Base-by-base conservation (phyloP, 768 basidiomycete species). In the Favolaschia claudopus region DNA sequence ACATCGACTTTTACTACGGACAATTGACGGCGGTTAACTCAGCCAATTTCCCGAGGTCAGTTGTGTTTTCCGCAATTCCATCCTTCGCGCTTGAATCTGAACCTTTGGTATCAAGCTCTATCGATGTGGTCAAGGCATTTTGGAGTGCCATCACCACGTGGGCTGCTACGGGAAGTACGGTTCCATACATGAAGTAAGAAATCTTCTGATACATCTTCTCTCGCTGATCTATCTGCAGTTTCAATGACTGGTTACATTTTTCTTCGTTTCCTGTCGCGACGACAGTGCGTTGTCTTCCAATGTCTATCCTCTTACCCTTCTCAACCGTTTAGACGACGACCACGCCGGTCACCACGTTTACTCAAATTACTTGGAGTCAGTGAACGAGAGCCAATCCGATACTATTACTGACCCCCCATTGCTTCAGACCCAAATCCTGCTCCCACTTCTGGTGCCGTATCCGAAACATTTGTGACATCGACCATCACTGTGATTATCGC, bases 241-340 rank as follows among this genome's bases (percentile, higher is more conserved):
- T 62, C 28, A 45, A 62, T 20, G 60, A 62, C 24, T 62, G 55
- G 47, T 37, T 62, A 15, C 60, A 62, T 56, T 62, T 38, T 32
- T 62, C 60, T 3, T 56, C 60, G 2, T 56, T 29, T 34, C 60
- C 60, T 10, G 33, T 48, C 10, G 15, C 44, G 15, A 43, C 54
- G n/a, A 25, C 42, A 42, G 31, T 29, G 34, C 24, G 38, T 15
- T 39, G 17, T n/a, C 38, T 39, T 9, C 38, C 19, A 10, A 19
- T 39, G n/a, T n/a, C 19, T n/a, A 22, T 20, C 34, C 46, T 25
- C 20, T n/a, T 24, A 15, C 2, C 37, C 17, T 9, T 28, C n/a
- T 22, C 6, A n/a, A 19, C 22, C 19, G 17, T 19, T 10, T 14
- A 55, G 53, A 55, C 42, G 17, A 55, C 59, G 3, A 10, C 24